Evolutionary conservation across 352 stramenopile species (phyloP).

Genomic region (Pythium vanterpoolii): DNA sequence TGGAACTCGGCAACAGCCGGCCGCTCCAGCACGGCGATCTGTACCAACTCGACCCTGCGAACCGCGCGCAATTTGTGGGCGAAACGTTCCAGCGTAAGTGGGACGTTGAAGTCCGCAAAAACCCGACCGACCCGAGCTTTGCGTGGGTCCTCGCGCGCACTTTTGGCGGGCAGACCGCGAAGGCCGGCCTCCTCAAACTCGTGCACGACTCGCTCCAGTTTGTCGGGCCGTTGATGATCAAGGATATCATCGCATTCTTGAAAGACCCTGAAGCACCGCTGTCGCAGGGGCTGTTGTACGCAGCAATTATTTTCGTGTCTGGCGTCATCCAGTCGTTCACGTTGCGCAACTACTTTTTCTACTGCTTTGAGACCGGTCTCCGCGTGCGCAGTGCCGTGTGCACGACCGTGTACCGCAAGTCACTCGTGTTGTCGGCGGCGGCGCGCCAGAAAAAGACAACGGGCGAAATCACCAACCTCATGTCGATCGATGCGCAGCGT

Average conservation of each 20-base stretch:
- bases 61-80: slow-evolving; percentile 50
- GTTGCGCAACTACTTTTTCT: slow-evolving; percentile 83
- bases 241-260: slow-evolving; percentile 82
- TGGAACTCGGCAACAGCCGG: slow-evolving; percentile 77
- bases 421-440: slow-evolving; percentile 82
- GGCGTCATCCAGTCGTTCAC: slow-evolving; percentile 73
- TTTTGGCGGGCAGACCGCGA: slow-evolving; percentile 43
- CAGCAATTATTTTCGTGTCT: slow-evolving; percentile 58
- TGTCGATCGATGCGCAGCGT: slow-evolving; percentile 95
- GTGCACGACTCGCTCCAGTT: slow-evolving; percentile 85
- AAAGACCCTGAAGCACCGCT: slow-evolving; percentile 56
- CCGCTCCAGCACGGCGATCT: slow-evolving; percentile 82
- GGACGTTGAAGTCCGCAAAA: slow-evolving; percentile 26
- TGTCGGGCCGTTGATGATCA: slow-evolving; percentile 78
- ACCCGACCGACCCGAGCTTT: slow-evolving; percentile 14
- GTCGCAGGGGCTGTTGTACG: slow-evolving; percentile 58
- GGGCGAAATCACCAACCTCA: slow-evolving; percentile 97
- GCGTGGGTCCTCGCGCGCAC: slow-evolving; percentile 29
- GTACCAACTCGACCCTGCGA: slow-evolving; percentile 74
- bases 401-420: slow-evolving; percentile 76
- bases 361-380: slow-evolving; percentile 78
- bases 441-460: slow-evolving; percentile 75
- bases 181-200: slow-evolving; percentile 69
- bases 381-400: slow-evolving; percentile 70
- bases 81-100: slow-evolving; percentile 47